Conservation (phyloP, 805 yeast species). For the Yarrowia alimentaria region DNA sequence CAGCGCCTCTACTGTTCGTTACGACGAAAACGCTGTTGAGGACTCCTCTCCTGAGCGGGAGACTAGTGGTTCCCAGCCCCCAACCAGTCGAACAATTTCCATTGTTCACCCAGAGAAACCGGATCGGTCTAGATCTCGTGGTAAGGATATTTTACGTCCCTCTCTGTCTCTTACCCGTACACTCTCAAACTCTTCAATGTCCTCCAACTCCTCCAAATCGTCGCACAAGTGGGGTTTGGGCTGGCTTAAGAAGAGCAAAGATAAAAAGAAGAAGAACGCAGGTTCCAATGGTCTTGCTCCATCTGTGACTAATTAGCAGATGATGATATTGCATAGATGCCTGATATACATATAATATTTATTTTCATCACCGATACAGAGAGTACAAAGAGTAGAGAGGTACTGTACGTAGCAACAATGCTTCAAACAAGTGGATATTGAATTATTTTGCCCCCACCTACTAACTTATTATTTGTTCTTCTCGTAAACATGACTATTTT, state of each 20-base stretch:
- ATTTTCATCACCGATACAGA: too few species aligned
- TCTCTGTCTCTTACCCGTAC: constrained; percentile 22
- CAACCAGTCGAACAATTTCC: constrained; percentile 16
- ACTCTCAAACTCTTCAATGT: constrained; percentile 22
- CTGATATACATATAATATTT: constrained; percentile 25
- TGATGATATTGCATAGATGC: background rate
- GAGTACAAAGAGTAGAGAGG: too few species aligned
- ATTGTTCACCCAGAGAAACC: constrained; percentile 27
- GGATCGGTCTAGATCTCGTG: constrained; percentile 19
- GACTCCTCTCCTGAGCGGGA: constrained; percentile 23
- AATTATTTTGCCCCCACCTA: too few species aligned
- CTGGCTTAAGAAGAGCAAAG: constrained; percentile 22
- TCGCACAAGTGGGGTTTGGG: constrained; percentile 24
- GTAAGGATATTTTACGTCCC: constrained; percentile 13
- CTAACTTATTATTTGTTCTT: too few species aligned
- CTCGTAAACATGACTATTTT: too few species aligned
- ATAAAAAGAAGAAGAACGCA: constrained; percentile 7
- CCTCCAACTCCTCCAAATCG: constrained; percentile 24
- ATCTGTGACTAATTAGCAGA: constrained; percentile 15
- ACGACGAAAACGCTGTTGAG: constrained; percentile 14
- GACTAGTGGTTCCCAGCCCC: constrained; percentile 21
- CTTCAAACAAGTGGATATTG: too few species aligned
- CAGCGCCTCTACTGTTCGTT: background rate
- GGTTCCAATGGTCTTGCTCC: constrained; percentile 5
- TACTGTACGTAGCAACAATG: too few species aligned